These are phyloP conservation scores for Stygiomarasmius scandens DNA, from an alignment of 1,284 basidiomycete species.

Conservation along the genomic window DNA sequence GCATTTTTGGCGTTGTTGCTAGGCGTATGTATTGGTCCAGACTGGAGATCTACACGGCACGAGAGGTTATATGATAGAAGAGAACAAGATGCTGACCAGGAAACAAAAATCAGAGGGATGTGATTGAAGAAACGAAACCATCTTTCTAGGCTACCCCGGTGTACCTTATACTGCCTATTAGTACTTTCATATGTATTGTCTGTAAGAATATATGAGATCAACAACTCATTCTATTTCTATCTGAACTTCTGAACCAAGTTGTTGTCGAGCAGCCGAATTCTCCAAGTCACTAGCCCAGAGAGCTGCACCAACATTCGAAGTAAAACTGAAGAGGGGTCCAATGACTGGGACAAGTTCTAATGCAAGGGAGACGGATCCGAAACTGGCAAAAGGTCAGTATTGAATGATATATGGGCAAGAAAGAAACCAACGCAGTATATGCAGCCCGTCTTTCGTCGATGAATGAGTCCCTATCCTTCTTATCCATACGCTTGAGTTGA, in stretches of 20 bases:
- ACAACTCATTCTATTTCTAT: background rate
- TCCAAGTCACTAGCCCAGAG: conserved; percentile 73
- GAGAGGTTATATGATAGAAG: too few relatives aligned
- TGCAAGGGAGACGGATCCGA: conserved; percentile 61
- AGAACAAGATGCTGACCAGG: too few relatives aligned
- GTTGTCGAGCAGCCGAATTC: conserved; percentile 17
- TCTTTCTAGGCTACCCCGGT: too few relatives aligned
- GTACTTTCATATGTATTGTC: too few relatives aligned
- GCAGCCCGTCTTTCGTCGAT: conserved; percentile 48
- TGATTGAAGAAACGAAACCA: too few relatives aligned
- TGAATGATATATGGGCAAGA: conserved; percentile 1
- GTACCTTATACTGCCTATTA: too few relatives aligned
- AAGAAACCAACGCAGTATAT: conserved; percentile 45
- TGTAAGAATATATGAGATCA: too few relatives aligned
- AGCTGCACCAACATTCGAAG: conserved; percentile 68
- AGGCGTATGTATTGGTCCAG: background rate
- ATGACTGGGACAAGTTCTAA: conserved; percentile 67
- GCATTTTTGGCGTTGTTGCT: conserved; percentile 3
- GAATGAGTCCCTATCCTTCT: conserved; percentile 50
- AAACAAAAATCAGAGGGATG: too few relatives aligned
- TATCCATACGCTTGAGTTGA: conserved; percentile 62
- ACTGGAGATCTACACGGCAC: too few relatives aligned
- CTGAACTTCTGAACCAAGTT: background rate
- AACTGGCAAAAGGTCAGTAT: conserved; percentile 35
- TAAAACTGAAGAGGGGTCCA: conserved; percentile 55